Base-by-base conservation (phyloP, 345 rosid genomes). In the Corchorus olitorius region DNA sequence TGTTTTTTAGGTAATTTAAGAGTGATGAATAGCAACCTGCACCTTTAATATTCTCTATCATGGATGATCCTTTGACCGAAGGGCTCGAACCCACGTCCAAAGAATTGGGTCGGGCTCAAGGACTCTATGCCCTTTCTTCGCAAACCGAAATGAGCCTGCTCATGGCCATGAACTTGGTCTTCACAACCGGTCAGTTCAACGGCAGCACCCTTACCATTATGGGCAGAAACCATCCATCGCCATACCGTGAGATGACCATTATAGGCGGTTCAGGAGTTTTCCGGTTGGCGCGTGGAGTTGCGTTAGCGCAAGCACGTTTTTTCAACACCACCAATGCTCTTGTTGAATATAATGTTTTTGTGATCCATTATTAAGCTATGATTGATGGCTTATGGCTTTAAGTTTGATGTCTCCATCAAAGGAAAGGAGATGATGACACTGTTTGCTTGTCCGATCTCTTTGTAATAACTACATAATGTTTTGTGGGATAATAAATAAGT, bases 71-170 rank as follows among this genome's bases (percentile, higher is more conserved):
- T 6, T 75, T 87, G 54, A 91, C 92, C 3, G 85, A 84, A 65
- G 87, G 83, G 4, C 70, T 88, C 0, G 86, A 86, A 39, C 88
- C 85, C 9, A 80, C 80, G 13, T 91, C 96, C 9, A 88, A 84
- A 55, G 75, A 83, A 7, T 73, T 91, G 1, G 96, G 96, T 20
- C 82, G 81, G 4, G 92, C 92, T 0, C 96, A 88, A 67, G 94
- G 97, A 74, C 71, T 89, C 3, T 88, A 81, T 35, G 89, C 83
- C 16, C 75, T 84, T 1, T 79, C 86, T 27, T 72, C 84, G 50
- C 80, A 88, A 78, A 73, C 75, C 37, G 83, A 85, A 65, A 0
- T 88, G 8, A 88, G 87, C 9, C 41, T 89, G 5, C 41, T 84
- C 6, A 87, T 88, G 91, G 83, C 81, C 20, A 78, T 84, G 84